phyloP scores from a whole-genome alignment of 73 alveolate species.

The Symbiodinium natans region DNA sequence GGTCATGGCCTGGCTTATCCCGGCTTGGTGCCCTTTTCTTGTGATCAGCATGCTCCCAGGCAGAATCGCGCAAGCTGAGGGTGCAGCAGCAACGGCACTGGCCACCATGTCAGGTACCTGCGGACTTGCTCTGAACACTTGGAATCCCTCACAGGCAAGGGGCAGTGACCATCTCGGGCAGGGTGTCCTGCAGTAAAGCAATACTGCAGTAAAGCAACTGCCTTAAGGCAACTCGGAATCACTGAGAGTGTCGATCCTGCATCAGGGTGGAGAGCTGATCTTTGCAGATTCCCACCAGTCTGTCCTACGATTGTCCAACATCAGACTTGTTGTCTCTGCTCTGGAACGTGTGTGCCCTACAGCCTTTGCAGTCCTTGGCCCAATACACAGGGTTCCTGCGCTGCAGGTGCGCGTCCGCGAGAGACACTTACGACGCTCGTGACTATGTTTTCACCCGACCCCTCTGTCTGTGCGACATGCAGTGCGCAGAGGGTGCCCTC shows the following conservation, averaged over 20 bases:
- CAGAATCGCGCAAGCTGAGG: background rate
- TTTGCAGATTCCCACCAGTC: slow-evolving; percentile 42
- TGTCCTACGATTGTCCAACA: slow-evolving; percentile 33
- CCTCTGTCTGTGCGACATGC: too few species aligned
- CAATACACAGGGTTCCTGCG: slow-evolving; percentile 25
- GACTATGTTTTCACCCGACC: too few species aligned
- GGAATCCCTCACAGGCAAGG: background rate
- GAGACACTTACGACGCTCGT: too few species aligned
- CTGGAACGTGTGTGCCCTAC: too few species aligned
- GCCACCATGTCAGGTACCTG: background rate
- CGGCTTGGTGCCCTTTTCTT: too few species aligned
- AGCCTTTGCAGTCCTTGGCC: slow-evolving; percentile 17
- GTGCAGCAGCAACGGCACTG: background rate
- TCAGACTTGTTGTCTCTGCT: too few species aligned
- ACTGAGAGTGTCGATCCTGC: too few species aligned
- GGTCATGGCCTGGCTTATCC: too few species aligned
- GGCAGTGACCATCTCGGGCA: background rate
- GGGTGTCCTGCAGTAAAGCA: background rate
- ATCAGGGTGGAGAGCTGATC: background rate
- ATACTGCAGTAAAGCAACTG: background rate
- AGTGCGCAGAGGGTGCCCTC: too few species aligned
- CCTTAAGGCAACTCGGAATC: too few species aligned
- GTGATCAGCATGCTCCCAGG: too few species aligned
- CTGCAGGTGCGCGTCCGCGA: too few species aligned
- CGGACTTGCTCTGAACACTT: background rate